Evolutionary conservation across 371 early-diverging fungal genomes (phyloP).

Genomic region (Mucor ambiguus): DNA sequence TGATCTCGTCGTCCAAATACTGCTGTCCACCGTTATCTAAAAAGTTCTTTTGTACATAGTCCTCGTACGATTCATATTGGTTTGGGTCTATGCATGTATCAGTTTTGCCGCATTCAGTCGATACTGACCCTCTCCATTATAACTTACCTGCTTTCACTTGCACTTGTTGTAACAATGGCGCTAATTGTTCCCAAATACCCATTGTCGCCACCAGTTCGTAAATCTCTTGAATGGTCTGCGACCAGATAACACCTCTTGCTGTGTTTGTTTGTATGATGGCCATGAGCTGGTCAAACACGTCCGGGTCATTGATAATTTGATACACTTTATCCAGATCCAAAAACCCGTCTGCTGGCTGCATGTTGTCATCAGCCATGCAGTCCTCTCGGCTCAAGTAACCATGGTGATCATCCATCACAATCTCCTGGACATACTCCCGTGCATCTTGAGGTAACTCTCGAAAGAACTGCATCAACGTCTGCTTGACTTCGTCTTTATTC

Average conservation of each 20-base stretch:
- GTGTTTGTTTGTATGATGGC: constrained; percentile 27
- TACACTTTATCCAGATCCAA: constrained; percentile 26
- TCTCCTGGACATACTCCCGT: constrained; percentile 14
- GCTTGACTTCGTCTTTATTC: constrained; percentile 9
- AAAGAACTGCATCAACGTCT: constrained; percentile 14
- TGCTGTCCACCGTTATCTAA: constrained; percentile 38
- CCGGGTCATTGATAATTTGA: constrained; percentile 10
- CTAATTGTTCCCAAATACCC: constrained; percentile 20
- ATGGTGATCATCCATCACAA: constrained; percentile 19
- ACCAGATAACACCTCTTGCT: constrained; percentile 6
- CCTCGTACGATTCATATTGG: constrained; percentile 36
- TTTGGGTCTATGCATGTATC: constrained; percentile 7
- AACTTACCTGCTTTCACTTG: constrained; percentile 11
- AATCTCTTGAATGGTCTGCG: constrained; percentile 22
- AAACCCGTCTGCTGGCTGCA: background rate
- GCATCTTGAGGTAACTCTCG: constrained; percentile 8
- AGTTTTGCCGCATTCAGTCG: background rate
- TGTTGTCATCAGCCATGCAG: background rate
- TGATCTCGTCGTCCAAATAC: constrained; percentile 37
- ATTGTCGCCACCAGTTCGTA: constrained; percentile 9
- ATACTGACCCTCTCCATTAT: background rate
- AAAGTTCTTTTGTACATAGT: constrained; percentile 41
- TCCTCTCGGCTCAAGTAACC: constrained; percentile 17
- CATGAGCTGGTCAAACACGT: constrained; percentile 24
- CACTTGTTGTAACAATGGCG: constrained; percentile 22